Evolutionary conservation across 2,329 filamentous ascomycete species (phyloP).

Genomic region (Sporothrix curviconia): DNA sequence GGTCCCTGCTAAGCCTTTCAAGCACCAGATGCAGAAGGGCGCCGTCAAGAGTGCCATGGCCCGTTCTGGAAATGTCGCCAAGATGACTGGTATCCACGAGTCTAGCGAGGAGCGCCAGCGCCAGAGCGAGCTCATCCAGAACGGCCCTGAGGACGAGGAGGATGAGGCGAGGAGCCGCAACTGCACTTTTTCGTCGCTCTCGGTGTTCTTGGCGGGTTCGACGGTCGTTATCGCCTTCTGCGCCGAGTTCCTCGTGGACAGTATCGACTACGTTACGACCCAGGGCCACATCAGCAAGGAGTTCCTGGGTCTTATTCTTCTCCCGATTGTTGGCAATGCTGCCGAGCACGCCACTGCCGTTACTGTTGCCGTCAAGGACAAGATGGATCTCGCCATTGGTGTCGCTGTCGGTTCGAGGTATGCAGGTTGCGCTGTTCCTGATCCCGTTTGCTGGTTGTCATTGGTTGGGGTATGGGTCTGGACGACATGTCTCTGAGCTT

Average conservation of each 20-base stretch:
- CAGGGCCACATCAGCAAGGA: conserved; percentile 57
- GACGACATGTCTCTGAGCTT: conserved; percentile 77
- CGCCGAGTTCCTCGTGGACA: conserved; percentile 66
- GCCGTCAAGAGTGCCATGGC: conserved; percentile 36
- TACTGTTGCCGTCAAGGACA: conserved; percentile 73
- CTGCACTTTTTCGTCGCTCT: conserved; percentile 67
- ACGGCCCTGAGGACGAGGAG: conserved; percentile 45
- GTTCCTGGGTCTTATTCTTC: conserved; percentile 68
- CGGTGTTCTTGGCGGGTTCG: conserved; percentile 60
- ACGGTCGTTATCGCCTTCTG: conserved; percentile 77
- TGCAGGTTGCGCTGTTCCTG: conserved; percentile 74
- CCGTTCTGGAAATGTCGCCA: conserved; percentile 33
- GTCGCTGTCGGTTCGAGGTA: conserved; percentile 73
- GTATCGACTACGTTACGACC: conserved; percentile 60
- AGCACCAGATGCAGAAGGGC: conserved; percentile 26
- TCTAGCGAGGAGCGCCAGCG: conserved; percentile 29
- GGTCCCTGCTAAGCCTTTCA: conserved; percentile 53
- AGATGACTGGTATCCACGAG: conserved; percentile 21
- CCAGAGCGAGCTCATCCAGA: conserved; percentile 21
- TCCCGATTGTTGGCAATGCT: conserved; percentile 73
- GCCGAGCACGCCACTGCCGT: conserved; percentile 77
- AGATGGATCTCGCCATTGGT: conserved; percentile 77
- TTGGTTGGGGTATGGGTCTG: conserved; percentile 68
- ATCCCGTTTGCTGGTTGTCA: conserved; percentile 69
- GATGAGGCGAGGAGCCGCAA: conserved; percentile 70